Evolutionary conservation across 129 eudicot species (phyloP).

Genomic region (Tanacetum coccineum): DNA sequence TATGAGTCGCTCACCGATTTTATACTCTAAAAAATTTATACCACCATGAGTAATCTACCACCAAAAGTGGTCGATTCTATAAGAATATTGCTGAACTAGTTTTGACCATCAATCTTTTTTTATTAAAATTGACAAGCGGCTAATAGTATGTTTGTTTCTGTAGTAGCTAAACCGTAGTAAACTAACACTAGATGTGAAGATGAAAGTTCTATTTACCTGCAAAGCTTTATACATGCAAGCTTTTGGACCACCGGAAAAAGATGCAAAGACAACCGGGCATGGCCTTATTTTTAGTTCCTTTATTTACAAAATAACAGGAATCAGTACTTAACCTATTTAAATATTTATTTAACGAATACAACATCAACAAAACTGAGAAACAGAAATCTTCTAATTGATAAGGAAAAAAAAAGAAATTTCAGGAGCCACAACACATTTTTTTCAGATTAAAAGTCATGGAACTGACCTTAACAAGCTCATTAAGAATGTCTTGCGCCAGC

Average conservation of each 20-base stretch:
- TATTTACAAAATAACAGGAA: conserved; percentile 21
- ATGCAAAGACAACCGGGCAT: conserved; percentile 83
- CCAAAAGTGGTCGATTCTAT: background rate
- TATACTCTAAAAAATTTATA: background rate
- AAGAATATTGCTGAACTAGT: conserved; percentile 11
- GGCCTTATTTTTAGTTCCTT: conserved; percentile 78
- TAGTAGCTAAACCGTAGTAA: background rate
- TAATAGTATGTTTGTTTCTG: conserved; percentile 6
- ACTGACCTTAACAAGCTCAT: conserved; percentile 69
- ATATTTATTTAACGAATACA: too few relatives aligned
- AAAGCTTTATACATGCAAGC: conserved; percentile 94
- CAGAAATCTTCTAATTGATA: too few relatives aligned
- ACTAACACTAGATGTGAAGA: conserved; percentile 14
- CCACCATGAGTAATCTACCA: background rate
- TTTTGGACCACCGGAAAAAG: conserved; percentile 93
- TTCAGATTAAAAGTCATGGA: conserved; percentile 3
- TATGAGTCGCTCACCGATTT: background rate
- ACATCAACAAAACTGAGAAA: too few relatives aligned
- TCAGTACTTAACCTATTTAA: too few relatives aligned
- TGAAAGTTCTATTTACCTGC: conserved; percentile 55
- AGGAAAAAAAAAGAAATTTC: conserved; percentile 1
- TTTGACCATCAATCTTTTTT: background rate
- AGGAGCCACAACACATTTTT: background rate
- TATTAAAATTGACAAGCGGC: background rate
- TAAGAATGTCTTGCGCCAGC: conserved; percentile 58